A percentile compares a stretch with the other conserved stretches of the same genome.
Evolutionary conservation across 129 eudicot genomes (phyloP).

Genomic region (Smallanthus sonchifolius): DNA sequence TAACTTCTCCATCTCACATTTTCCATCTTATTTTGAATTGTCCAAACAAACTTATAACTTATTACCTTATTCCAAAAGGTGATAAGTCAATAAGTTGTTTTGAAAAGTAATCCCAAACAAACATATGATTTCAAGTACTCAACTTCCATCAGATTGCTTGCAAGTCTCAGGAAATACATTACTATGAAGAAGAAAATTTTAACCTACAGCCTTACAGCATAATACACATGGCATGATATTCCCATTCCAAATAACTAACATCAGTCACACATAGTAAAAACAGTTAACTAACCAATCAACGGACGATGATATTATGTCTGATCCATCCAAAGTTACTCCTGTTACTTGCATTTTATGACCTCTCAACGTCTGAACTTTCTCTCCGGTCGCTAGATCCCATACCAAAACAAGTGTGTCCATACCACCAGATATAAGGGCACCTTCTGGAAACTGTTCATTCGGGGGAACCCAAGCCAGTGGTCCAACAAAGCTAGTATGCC

Average conservation of each 20-base stretch:
- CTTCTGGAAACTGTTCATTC: slow-evolving; percentile 76
- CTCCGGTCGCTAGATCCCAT: slow-evolving; percentile 79
- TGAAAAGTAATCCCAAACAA: too few species aligned
- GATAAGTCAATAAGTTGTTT: too few species aligned
- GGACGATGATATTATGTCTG: slow-evolving; percentile 75
- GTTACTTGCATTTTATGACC: slow-evolving; percentile 93
- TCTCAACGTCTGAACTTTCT: slow-evolving; percentile 58
- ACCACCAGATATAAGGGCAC: slow-evolving; percentile 91
- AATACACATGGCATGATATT: background rate
- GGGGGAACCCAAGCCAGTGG: slow-evolving; percentile 87
- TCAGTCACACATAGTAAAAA: background rate
- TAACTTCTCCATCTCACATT: too few species aligned
- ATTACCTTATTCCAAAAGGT: too few species aligned
- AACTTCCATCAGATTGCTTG: slow-evolving; percentile 7
- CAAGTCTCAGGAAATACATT: background rate
- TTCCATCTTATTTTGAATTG: too few species aligned
- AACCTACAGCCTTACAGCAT: slow-evolving; percentile 5
- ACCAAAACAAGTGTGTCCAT: slow-evolving; percentile 86
- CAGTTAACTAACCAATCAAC: slow-evolving; percentile 66
- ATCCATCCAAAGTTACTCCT: slow-evolving; percentile 69
- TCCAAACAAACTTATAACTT: too few species aligned
- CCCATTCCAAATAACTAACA: background rate
- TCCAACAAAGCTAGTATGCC: slow-evolving; percentile 94
- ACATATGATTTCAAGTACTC: slow-evolving; percentile 10
- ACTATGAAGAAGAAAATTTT: background rate